Evolutionary conservation across 2,329 filamentous ascomycete species (phyloP).

Genomic region (Harringtonia aguacate): DNA sequence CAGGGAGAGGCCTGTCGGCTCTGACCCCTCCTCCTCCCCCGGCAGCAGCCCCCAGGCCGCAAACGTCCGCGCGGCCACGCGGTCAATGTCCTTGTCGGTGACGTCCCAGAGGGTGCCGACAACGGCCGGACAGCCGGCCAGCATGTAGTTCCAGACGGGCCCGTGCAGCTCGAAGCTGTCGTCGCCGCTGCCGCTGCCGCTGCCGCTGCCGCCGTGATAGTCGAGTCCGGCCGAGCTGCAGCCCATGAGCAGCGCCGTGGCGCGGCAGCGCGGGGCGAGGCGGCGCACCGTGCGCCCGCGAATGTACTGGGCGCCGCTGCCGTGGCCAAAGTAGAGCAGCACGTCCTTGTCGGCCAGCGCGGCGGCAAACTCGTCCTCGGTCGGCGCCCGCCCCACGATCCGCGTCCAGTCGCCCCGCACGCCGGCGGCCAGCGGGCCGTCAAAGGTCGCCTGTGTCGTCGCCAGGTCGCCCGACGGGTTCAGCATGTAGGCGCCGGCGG

Average conservation of each 20-base stretch:
- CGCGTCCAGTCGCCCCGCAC: conserved; percentile 61
- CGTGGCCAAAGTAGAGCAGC: conserved; percentile 91
- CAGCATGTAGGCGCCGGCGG: conserved; percentile 65
- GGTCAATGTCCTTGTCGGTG: conserved; percentile 93
- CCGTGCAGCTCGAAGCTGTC: conserved; percentile 88
- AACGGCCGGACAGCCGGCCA: conserved; percentile 75
- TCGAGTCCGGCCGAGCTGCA: conserved; percentile 77
- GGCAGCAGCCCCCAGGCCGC: conserved; percentile 75
- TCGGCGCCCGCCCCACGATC: conserved; percentile 58
- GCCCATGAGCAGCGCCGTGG: conserved; percentile 83
- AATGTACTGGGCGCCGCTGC: conserved; percentile 89
- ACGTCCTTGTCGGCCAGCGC: conserved; percentile 58
- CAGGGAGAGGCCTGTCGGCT: conserved; percentile 36
- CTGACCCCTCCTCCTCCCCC: conserved; percentile 13
- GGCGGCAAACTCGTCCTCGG: conserved; percentile 64
- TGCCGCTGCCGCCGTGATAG: conserved; percentile 74
- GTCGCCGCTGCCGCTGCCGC: too few species aligned
- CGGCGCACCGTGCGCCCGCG: conserved; percentile 72
- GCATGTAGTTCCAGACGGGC: conserved; percentile 83
- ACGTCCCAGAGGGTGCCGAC: conserved; percentile 96
- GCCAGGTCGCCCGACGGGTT: conserved; percentile 81
- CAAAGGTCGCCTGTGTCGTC: conserved; percentile 68
- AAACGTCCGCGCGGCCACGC: conserved; percentile 69
- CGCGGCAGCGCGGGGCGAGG: conserved; percentile 55
- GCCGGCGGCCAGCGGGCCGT: conserved; percentile 45